These are phyloP conservation scores for Cardamine resedifolia DNA, from an alignment of 345 rosid species.

Conservation along the genomic window DNA sequence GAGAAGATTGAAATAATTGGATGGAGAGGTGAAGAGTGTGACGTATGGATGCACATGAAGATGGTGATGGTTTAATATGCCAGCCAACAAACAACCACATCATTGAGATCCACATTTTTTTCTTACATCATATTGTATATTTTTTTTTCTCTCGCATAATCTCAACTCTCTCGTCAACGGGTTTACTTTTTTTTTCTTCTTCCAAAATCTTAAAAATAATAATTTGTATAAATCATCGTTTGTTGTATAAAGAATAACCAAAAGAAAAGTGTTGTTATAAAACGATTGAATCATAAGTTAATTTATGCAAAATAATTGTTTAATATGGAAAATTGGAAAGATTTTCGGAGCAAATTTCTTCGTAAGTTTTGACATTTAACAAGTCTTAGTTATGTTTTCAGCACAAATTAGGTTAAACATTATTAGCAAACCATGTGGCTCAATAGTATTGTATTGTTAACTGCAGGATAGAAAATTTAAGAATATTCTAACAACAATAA, in stretches of 20 bases:
- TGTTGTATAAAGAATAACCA: not conserved
- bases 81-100: slow-evolving; percentile 38
- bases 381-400: slow-evolving; percentile 11
- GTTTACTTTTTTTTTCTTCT: not conserved
- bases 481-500: slow-evolving; percentile 22
- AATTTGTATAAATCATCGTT: slow-evolving; percentile 1
- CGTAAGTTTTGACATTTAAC: slow-evolving; percentile 14
- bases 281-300: not conserved
- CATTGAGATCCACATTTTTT: slow-evolving; percentile 41
- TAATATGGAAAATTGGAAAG: not conserved
- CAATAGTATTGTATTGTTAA: slow-evolving; percentile 21
- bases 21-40: slow-evolving; percentile 29
- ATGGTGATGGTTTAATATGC: slow-evolving; percentile 38
- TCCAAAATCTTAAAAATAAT: not conserved
- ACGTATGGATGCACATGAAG: slow-evolving; percentile 39
- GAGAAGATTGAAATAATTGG: slow-evolving; percentile 18
- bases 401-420: slow-evolving; percentile 22
- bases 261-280: not conserved
- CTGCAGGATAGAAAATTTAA: not conserved
- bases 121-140: slow-evolving; percentile 29
- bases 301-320: not conserved
- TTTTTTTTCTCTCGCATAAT: not conserved
- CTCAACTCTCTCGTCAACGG: slow-evolving; percentile 30
- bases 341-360: not conserved
- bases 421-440: slow-evolving; percentile 25